Percentiles rank a stretch among this genome's conserved stretches.
Evolutionary conservation across 805 yeast genomes (phyloP).

Genomic region (Torulaspora gathmanii): DNA sequence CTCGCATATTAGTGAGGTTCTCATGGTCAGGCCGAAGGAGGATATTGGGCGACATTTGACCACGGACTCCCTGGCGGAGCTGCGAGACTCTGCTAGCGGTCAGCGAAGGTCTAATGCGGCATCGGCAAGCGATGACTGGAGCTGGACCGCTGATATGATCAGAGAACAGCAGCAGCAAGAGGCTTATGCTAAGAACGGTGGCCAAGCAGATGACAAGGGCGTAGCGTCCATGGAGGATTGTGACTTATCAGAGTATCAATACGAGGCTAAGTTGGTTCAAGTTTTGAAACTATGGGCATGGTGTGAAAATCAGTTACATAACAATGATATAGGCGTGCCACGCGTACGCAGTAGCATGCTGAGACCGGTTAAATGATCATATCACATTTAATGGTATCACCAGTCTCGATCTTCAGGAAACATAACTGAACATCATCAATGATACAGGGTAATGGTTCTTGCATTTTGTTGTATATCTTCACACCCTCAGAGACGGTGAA

Average conservation of each 20-base stretch:
- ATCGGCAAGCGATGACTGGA: constrained; percentile 16
- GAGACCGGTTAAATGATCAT: constrained; percentile 22
- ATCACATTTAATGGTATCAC: constrained; percentile 41
- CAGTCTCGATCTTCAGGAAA: constrained; percentile 51
- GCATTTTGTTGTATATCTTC: constrained; percentile 34
- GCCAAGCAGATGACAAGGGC: neutral
- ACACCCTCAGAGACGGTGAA: constrained; percentile 37
- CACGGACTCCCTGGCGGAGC: constrained; percentile 12
- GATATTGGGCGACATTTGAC: constrained; percentile 13
- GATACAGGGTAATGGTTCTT: constrained; percentile 25
- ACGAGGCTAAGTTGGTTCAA: constrained; percentile 44
- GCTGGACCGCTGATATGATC: constrained; percentile 13
- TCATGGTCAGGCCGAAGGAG: constrained; percentile 17
- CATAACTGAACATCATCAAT: constrained; percentile 48
- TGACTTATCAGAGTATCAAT: constrained; percentile 15
- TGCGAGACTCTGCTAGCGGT: constrained; percentile 10
- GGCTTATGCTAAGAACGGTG: neutral
- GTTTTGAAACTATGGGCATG: constrained; percentile 60
- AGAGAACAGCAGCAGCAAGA: constrained; percentile 10
- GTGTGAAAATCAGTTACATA: constrained; percentile 51
- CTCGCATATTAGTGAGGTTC: constrained; percentile 14
- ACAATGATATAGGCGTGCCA: constrained; percentile 37
- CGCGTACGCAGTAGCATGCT: constrained; percentile 25
- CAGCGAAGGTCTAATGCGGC: constrained; percentile 1
- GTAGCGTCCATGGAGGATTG: constrained; percentile 2